phyloP scores from a whole-genome alignment of 202 grass and related monocot genomes.

The Setaria italica region DNA sequence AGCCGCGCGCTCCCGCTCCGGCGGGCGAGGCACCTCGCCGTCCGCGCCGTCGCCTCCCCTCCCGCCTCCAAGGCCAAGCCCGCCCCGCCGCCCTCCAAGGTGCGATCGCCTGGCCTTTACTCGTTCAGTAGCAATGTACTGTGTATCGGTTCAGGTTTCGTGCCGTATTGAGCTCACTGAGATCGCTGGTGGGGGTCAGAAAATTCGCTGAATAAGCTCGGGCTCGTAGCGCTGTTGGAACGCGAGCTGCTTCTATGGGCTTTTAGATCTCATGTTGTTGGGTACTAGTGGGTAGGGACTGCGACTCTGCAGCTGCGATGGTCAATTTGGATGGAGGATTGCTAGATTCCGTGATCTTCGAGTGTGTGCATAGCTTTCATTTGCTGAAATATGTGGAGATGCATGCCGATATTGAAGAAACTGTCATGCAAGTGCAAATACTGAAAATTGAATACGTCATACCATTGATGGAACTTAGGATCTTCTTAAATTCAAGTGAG shows the following conservation, averaged over 20 bases:
- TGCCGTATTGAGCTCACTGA: neutral
- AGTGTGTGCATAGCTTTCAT: neutral
- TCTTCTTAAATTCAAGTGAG: neutral
- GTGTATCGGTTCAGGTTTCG: neutral
- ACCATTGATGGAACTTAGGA: neutral
- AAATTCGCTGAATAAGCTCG: neutral
- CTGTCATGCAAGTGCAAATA: neutral
- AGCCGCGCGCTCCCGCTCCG: conserved; percentile 33
- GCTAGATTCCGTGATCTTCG: neutral
- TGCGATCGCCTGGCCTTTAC: conserved; percentile 29
- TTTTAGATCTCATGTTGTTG: conserved; percentile 24
- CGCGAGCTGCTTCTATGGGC: neutral
- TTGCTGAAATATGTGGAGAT: neutral
- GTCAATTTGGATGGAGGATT: neutral
- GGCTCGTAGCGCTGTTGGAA: neutral
- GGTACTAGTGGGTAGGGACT: neutral
- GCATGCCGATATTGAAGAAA: conserved; percentile 5
- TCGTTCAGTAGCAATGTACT: neutral
- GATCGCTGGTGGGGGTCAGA: neutral
- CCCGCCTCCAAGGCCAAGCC: conserved; percentile 42
- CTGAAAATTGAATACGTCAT: neutral
- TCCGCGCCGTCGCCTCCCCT: conserved; percentile 75
- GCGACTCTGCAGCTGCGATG: neutral
- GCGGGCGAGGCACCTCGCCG: conserved; percentile 44
- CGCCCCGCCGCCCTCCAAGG: conserved; percentile 65